A percentile compares a stretch with the other conserved stretches of the same genome.
Conservation (phyloP, 805 yeast species). For the Teunomyces barrocoloradensis region DNA sequence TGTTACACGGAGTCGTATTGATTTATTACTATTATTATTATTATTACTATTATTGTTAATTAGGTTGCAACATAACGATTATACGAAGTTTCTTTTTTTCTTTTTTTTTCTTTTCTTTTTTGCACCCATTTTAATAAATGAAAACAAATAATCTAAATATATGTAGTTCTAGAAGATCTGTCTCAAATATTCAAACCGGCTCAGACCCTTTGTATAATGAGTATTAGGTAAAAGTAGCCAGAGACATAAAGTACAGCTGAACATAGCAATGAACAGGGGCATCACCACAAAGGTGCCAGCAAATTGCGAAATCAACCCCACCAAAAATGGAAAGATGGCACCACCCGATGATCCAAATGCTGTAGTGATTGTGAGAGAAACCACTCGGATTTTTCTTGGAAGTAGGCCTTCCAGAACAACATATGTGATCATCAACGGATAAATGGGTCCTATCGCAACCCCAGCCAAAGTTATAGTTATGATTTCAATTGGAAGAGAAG, state of each 20-base stretch:
- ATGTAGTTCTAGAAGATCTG: not conserved
- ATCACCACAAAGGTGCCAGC: constrained; percentile 22
- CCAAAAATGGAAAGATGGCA: constrained; percentile 21
- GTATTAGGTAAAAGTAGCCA: constrained; percentile 18
- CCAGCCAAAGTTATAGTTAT: constrained; percentile 18
- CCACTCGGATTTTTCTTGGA: constrained; percentile 23
- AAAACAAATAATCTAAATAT: not conserved
- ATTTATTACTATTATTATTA: not conserved
- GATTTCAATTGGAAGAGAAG: constrained; percentile 13
- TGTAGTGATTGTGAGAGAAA: constrained; percentile 21
- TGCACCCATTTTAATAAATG: not conserved
- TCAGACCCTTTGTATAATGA: not conserved
- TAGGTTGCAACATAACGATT: not conserved
- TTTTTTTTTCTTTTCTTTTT: not conserved
- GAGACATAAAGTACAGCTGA: constrained; percentile 13
- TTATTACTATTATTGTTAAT: not conserved
- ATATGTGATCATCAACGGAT: constrained; percentile 21
- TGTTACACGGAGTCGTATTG: constrained; percentile 37
- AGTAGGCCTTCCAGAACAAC: constrained; percentile 16
- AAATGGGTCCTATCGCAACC: constrained; percentile 18
- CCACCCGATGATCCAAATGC: constrained; percentile 27
- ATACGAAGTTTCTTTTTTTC: not conserved
- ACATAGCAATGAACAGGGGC: constrained; percentile 19
- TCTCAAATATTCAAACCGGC: not conserved
- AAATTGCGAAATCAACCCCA: constrained; percentile 20